Conservation (phyloP, 2,329 filamentous ascomycete genomes). For the Tolypocladium pustulatum region DNA sequence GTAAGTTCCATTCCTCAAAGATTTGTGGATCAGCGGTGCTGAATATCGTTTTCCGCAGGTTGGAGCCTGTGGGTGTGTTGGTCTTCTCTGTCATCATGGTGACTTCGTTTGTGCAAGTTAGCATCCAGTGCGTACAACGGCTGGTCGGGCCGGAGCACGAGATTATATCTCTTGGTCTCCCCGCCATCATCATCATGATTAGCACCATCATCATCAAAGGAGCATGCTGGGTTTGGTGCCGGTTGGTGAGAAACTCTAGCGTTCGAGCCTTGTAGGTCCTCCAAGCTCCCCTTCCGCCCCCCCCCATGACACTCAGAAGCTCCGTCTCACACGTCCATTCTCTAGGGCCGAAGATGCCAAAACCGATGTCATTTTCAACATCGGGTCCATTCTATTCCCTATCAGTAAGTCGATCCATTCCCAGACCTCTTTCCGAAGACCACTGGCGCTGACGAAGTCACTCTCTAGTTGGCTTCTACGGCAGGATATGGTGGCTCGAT, state of each 20-base stretch:
- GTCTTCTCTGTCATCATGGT: constrained; percentile 83
- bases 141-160: constrained; percentile 50
- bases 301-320: neutral
- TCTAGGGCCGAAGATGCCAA: constrained; percentile 38
- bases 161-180: constrained; percentile 61
- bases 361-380: constrained; percentile 83
- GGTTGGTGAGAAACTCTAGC: constrained; percentile 73
- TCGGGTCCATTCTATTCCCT: constrained; percentile 79
- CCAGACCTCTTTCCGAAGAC: neutral
- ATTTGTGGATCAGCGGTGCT: constrained; percentile 4
- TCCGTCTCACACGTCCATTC: constrained; percentile 1
- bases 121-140: constrained; percentile 56
- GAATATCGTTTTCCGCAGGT: constrained; percentile 25
- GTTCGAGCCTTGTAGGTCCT: constrained; percentile 61
- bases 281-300: neutral
- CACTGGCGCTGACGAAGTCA: neutral
- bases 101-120: constrained; percentile 72
- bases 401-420: constrained; percentile 36
- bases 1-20: constrained; percentile 14
- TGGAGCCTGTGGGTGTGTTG: constrained; percentile 71
- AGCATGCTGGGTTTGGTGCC: constrained; percentile 78
- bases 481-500: constrained; percentile 75
- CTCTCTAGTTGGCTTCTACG: constrained; percentile 55
- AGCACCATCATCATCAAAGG: constrained; percentile 74
- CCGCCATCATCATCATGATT: constrained; percentile 72